A percentile compares a stretch with the other conserved stretches of the same genome.
Evolutionary conservation across 164 flowering plant genomes (phyloP).

Genomic region (Nymphaea thermarum): DNA sequence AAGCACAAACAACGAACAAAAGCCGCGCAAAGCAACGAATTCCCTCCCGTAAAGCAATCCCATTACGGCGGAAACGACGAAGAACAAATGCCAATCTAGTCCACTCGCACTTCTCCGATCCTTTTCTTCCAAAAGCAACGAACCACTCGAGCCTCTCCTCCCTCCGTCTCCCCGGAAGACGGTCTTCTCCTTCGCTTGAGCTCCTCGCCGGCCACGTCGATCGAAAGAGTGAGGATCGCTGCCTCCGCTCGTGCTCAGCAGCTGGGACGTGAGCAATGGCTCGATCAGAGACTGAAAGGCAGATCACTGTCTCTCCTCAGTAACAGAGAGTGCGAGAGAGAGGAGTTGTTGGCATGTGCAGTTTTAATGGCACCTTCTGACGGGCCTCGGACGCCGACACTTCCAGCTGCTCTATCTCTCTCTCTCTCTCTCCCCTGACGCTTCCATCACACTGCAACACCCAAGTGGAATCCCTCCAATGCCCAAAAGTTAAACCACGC

Average conservation of each 20-base stretch:
- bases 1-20: neutral
- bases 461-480: too few relatives aligned
- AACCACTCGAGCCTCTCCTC: neutral
- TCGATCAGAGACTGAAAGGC: neutral
- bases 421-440: neutral
- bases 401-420: slow-evolving; percentile 3
- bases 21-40: too few relatives aligned
- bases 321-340: neutral
- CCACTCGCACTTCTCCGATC: neutral
- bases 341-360: neutral
- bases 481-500: too few relatives aligned
- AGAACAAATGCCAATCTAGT: too few relatives aligned
- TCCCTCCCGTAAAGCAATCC: too few relatives aligned
- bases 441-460: too few relatives aligned
- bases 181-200: neutral
- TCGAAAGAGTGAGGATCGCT: neutral
- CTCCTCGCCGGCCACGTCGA: neutral
- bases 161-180: neutral
- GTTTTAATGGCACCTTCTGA: neutral
- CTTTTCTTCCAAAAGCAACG: neutral
- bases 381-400: slow-evolving; percentile 10
- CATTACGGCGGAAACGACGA: too few relatives aligned
- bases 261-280: neutral
- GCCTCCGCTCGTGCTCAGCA: neutral
- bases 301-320: neutral